Evolutionary conservation across 768 basidiomycete genomes (phyloP).

Genomic region (Udeniomyces megalosporus): DNA sequence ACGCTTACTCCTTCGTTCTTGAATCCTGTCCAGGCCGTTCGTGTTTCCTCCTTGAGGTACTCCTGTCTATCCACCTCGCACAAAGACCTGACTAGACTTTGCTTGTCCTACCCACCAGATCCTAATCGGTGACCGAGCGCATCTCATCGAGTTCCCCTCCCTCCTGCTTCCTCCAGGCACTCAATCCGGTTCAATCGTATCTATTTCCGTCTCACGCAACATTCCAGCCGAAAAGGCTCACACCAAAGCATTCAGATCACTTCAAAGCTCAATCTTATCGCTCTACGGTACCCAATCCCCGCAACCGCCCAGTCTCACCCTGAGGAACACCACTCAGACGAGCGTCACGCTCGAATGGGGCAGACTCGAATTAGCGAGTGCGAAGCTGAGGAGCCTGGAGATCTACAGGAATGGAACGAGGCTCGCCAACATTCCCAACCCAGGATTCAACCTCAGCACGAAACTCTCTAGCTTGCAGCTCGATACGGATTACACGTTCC

Average conservation of each 20-base stretch:
- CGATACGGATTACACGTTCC: conserved; percentile 71
- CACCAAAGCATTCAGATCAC: conserved; percentile 61
- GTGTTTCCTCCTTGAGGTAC: conserved; percentile 21
- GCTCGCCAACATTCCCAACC: conserved; percentile 67
- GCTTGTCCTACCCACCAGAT: conserved; percentile 39
- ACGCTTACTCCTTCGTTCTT: neutral
- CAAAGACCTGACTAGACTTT: conserved; percentile 12
- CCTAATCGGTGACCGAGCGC: conserved; percentile 78
- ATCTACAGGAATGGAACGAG: conserved; percentile 85
- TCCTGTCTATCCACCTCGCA: neutral
- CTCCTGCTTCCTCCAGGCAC: conserved; percentile 83
- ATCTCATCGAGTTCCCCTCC: conserved; percentile 95
- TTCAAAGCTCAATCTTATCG: conserved; percentile 65
- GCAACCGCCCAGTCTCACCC: conserved; percentile 56
- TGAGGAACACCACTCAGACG: conserved; percentile 91
- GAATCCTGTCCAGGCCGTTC: conserved; percentile 47
- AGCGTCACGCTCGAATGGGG: conserved; percentile 96
- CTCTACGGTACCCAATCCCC: conserved; percentile 57
- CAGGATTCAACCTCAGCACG: conserved; percentile 67
- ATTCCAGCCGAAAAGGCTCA: conserved; percentile 63
- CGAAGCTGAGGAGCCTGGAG: conserved; percentile 72
- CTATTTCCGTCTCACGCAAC: conserved; percentile 87
- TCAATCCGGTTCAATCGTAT: conserved; percentile 86
- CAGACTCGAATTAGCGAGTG: conserved; percentile 59
- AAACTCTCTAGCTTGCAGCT: conserved; percentile 25